Evolutionary conservation across 345 rosid genomes (phyloP), one percentile per base, ranked within the genome.

Genomic region (Ailanthus altissimus): DNA sequence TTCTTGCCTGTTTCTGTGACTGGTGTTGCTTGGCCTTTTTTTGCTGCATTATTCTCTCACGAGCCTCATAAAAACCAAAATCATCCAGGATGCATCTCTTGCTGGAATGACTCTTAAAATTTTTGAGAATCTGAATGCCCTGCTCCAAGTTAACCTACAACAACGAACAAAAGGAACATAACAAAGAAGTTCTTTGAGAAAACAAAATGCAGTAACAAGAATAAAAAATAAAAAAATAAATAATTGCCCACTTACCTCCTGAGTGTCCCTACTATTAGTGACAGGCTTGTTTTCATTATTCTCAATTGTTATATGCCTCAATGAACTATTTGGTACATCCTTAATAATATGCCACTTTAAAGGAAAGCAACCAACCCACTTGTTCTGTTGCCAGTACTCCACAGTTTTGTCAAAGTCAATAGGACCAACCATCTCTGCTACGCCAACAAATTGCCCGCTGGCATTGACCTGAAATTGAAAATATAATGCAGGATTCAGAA

Each of bases 331-430:
- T n/a, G 94, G 92, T 54, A 93, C 81, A 67, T 93, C 94, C 90
- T 91, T 91, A 77, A 91, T 74, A 70, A 93, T 86, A 77, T 89
- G 97, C 96, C 94, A 93, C 79, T 91, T 93, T 71, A 90, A 83
- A 70, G 94, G 87, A 81, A 93, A 91, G 75, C 92, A 91, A 74
- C 94, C 97, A 71, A 81, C 78, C 96, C 96, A 91, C 83, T 91
- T 93, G 79, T 93, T 93, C 78, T 91, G 97, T 70, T 93, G 96
- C 96, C 94, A 93, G 60, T 90, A 89, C 28, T 88, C 96, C 73
- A 93, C 78, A 23, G 90, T 91, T 75, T 67, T 88, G 82, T 88
- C 81, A 72, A 87, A 93, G 82, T 93, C 96, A 75, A 93, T 92
- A 2, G 91, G 83, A 1, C 93, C 94, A 42, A 49, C 77, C 96